Evolutionary conservation across 495 filamentous ascomycete species (phyloP), one percentile per base, ranked within the genome.

Genomic region (Aspergillus nanangensis): DNA sequence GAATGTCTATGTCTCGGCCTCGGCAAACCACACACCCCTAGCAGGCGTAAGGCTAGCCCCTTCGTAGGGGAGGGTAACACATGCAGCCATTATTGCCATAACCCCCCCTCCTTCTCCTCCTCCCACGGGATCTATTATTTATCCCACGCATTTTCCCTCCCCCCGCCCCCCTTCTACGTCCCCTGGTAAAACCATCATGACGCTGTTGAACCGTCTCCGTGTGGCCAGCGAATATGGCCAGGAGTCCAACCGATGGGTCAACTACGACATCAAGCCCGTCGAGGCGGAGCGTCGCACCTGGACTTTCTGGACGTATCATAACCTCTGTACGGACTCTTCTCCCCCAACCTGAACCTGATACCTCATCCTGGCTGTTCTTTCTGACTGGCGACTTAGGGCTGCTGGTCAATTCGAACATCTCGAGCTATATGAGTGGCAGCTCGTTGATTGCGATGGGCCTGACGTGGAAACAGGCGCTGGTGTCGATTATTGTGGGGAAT

Each of bases 211-310:
- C 18, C 48, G 24, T 42, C 43, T 58, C 33, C 29, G 49, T 18
- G 36, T 58, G 15, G 38, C 38, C 23, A 36, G 29, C n/a, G 52
- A 58, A 34, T 52, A 52, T 14, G 56, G 49, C 19, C 40, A 34
- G 8, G 15, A 41, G 1, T 45, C 56, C 14, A 43, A 52, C 20
- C 45, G 51, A 39, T 61, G 58, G 58, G 48, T 61, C 24, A 61
- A 61, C 36, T 52, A 61, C 37, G 58, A 61, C 34, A 61, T 61
- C 32, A 58, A 61, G 40, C 58, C 58, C 31, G 49, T 61, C 13
- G 58, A 61, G 31, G 24, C 42, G 4, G 43, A 24, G n/a, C 48
- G 58, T 10, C 48, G 58, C 4, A 58, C 46, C 9, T 61, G 58
- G 58, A 48, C 29, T 8, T 53, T 55, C 19, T 61, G 58, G 58